Evolutionary conservation across 1,284 basidiomycete species (phyloP).

Genomic region (Volvariella surrecta): DNA sequence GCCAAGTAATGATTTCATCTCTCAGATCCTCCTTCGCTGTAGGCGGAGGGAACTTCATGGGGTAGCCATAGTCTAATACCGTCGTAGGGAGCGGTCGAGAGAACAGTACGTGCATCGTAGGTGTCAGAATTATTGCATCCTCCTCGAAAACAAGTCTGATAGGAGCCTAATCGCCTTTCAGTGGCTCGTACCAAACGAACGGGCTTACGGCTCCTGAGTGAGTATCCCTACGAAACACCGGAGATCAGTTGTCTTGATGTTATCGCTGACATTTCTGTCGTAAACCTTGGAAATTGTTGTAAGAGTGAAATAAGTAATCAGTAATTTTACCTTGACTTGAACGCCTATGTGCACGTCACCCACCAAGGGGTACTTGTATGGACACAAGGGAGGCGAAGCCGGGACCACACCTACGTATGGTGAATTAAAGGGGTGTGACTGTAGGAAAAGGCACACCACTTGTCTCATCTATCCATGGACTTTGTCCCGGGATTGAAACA

Average conservation of each 20-base stretch:
- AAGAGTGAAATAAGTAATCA: too few species aligned
- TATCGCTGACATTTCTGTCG: too few species aligned
- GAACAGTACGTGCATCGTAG: constrained; percentile 66
- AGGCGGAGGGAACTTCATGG: constrained; percentile 12
- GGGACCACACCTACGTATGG: neutral
- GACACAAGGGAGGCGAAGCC: constrained; percentile 17
- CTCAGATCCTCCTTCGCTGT: constrained; percentile 22
- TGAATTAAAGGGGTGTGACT: neutral
- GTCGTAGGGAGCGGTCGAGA: constrained; percentile 29
- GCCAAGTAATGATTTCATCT: constrained; percentile 56
- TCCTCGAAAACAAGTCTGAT: constrained; percentile 28
- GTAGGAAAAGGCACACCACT: constrained; percentile 11
- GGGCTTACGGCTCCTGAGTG: constrained; percentile 49
- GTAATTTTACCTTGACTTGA: constrained; percentile 51
- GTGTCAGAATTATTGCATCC: constrained; percentile 31
- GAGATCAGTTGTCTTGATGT: constrained; percentile 41
- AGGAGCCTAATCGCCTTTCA: constrained; percentile 3
- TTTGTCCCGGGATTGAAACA: constrained; percentile 59
- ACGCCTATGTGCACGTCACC: constrained; percentile 48
- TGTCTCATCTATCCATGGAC: constrained; percentile 23
- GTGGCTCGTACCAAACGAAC: neutral
- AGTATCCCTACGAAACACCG: constrained; percentile 65
- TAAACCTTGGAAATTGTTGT: too few species aligned
- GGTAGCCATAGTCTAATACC: constrained; percentile 29
- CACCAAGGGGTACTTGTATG: constrained; percentile 59